phyloP scores from a whole-genome alignment of 148 eudicot species.

The Vaccinium corymbosum region DNA sequence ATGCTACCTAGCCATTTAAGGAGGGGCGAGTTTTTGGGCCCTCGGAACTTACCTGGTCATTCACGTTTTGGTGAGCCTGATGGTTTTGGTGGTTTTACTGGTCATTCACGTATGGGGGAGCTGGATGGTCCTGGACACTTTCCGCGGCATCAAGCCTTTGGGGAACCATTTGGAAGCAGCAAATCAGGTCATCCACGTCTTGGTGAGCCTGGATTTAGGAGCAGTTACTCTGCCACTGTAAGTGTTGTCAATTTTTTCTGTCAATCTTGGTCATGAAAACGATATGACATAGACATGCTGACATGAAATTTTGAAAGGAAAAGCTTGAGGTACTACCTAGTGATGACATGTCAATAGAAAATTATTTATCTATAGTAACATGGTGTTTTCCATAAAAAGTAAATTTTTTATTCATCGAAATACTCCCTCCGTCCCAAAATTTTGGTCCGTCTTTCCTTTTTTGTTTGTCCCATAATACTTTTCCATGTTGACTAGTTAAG shows the following conservation, averaged over 20 bases:
- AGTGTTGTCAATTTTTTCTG: constrained; percentile 24
- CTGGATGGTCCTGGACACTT: constrained; percentile 49
- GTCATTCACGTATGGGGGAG: constrained; percentile 51
- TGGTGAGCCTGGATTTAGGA: constrained; percentile 74
- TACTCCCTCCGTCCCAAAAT: background rate
- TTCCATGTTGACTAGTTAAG: too few relatives aligned
- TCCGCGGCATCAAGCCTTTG: constrained; percentile 41
- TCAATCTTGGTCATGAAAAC: background rate
- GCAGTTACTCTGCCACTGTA: constrained; percentile 52
- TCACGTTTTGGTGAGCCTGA: constrained; percentile 40
- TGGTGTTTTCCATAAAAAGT: background rate
- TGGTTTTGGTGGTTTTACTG: constrained; percentile 50
- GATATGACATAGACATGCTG: background rate
- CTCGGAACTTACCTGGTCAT: constrained; percentile 34
- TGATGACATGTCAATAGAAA: background rate
- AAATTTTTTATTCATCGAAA: background rate
- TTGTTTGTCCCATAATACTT: too few relatives aligned
- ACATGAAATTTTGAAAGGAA: background rate
- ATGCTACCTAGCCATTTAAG: constrained; percentile 37
- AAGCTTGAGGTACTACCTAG: background rate
- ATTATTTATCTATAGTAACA: background rate
- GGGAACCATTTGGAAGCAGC: constrained; percentile 57
- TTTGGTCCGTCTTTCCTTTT: too few relatives aligned
- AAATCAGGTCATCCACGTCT: constrained; percentile 44
- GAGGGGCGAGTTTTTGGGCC: constrained; percentile 53